A percentile compares a stretch with the other conserved stretches of the same genome.
Conservation (phyloP, 2,329 filamentous ascomycete species). For the Hypoxylon sp. region DNA sequence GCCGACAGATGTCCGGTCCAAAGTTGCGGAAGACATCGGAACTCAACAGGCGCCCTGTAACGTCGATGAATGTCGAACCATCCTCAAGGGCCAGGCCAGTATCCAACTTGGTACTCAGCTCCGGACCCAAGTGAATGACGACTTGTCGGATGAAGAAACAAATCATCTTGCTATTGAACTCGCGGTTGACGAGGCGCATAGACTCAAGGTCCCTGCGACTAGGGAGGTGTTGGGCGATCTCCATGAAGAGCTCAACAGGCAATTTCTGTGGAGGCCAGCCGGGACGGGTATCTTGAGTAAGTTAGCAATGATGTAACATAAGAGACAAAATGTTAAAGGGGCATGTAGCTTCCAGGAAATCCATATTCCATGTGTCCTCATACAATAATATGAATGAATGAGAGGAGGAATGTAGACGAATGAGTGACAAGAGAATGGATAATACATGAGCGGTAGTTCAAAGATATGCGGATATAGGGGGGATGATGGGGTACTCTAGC, state of each 20-base stretch:
- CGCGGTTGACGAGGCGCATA: constrained; percentile 52
- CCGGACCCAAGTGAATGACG: constrained; percentile 58
- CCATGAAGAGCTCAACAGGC: constrained; percentile 73
- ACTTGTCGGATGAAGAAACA: constrained; percentile 65
- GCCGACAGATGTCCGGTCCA: constrained; percentile 70
- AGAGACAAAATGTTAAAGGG: background rate
- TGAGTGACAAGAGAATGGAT: background rate
- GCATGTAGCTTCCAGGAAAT: background rate
- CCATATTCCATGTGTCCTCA: too few species aligned
- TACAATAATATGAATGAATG: background rate
- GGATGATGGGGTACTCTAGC: background rate
- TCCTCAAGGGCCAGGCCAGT: constrained; percentile 38
- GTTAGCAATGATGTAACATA: constrained; percentile 6
- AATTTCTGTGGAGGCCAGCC: constrained; percentile 52
- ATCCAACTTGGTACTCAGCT: constrained; percentile 69
- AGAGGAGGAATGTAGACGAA: background rate
- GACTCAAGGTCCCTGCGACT: constrained; percentile 41
- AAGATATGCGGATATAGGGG: background rate
- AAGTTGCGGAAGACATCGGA: constrained; percentile 71
- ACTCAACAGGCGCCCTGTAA: constrained; percentile 46
- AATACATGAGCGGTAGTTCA: background rate
- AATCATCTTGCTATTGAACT: constrained; percentile 65
- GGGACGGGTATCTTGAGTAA: background rate
- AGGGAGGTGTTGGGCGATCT: constrained; percentile 67
- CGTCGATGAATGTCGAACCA: constrained; percentile 22